phyloP scores from a whole-genome alignment of 2,329 filamentous ascomycete genomes.

The Trichoderma atroviride region DNA sequence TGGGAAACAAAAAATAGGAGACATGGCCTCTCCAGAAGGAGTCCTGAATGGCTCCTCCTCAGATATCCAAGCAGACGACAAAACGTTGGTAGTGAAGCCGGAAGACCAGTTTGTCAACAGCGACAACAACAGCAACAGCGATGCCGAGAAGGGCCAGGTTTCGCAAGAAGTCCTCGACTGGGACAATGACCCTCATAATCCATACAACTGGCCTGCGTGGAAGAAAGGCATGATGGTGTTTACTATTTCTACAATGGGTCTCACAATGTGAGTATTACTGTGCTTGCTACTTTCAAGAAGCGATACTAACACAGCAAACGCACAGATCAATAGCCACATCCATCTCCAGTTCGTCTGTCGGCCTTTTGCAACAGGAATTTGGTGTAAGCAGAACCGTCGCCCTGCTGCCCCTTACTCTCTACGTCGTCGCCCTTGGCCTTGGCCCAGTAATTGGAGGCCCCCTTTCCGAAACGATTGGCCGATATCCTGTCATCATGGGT shows the following conservation, averaged over 20 bases:
- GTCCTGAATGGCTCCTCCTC: neutral
- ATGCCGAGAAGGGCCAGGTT: constrained; percentile 16
- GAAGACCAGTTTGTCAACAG: constrained; percentile 12
- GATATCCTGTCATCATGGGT: constrained; percentile 54
- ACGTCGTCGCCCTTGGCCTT: constrained; percentile 61
- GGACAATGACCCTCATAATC: constrained; percentile 41
- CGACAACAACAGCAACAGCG: constrained; percentile 21
- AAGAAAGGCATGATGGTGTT: constrained; percentile 46
- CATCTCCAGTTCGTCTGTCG: constrained; percentile 53
- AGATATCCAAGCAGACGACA: constrained; percentile 9
- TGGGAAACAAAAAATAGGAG: neutral
- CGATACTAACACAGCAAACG: constrained; percentile 2
- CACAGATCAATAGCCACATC: constrained; percentile 56
- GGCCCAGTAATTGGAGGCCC: constrained; percentile 64
- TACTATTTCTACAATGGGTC: constrained; percentile 44
- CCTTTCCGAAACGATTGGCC: constrained; percentile 59
- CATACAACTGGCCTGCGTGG: constrained; percentile 52
- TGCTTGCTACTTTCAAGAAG: neutral
- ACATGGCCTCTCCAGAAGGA: constrained; percentile 4
- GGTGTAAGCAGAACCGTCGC: constrained; percentile 56
- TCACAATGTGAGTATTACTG: constrained; percentile 44
- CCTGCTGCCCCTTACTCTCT: constrained; percentile 62
- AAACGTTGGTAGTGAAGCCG: neutral
- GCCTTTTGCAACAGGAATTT: constrained; percentile 56
- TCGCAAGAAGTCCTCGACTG: constrained; percentile 2